Evolutionary conservation across 1,139 yeast species (phyloP), one percentile per base, ranked within the genome.

Genomic region (Scheffersomyces segobiensis): DNA sequence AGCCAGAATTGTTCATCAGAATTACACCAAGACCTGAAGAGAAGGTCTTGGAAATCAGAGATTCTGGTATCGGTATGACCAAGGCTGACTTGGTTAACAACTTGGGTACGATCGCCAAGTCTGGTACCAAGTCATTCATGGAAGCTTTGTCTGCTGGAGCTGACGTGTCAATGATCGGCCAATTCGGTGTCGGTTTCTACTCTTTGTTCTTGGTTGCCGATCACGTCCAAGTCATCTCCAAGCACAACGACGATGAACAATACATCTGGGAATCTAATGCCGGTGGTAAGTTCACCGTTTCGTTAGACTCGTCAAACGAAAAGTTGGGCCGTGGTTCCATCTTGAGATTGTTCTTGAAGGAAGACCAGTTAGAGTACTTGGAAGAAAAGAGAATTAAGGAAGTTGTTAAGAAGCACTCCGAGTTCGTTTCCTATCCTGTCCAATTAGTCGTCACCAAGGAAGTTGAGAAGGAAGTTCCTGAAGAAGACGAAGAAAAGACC

Each of bases 161-260:
- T 66, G 99, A 96, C 80, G 98, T 96, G 66, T 93, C 98, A 66
- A 96, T 96, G 99, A 96, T 96, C 83, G 99, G 99, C 87, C 99
- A 96, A 84, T 96, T 96, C 85, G 99, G 99, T 92, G 99, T 96
- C 71, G 99, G 99, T 87, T 96, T 96, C 95, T 96, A 96, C 90
- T 95, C 99, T 59, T 86, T 95, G 70, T 96, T 96, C 91, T 88
- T 96, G 84, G 99, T 96, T 75, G 99, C 99, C 73, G 99, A 96
- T 84, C 93, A 88, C 73, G 99, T 96, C 65, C 98, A 95, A 84
- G 99, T 96, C 70, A 92, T 96, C 77, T 91, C 99, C 65, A 96
- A 96, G 87, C 90, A 93, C 87, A 96, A 96, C 76, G 99, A 96
- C 73, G 99, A 96, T 78, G 99, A 95, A 79, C 99, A 96, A 84